Conservation (phyloP, 2,329 filamentous ascomycete species). For the Trichophyton mentagrophytes region DNA sequence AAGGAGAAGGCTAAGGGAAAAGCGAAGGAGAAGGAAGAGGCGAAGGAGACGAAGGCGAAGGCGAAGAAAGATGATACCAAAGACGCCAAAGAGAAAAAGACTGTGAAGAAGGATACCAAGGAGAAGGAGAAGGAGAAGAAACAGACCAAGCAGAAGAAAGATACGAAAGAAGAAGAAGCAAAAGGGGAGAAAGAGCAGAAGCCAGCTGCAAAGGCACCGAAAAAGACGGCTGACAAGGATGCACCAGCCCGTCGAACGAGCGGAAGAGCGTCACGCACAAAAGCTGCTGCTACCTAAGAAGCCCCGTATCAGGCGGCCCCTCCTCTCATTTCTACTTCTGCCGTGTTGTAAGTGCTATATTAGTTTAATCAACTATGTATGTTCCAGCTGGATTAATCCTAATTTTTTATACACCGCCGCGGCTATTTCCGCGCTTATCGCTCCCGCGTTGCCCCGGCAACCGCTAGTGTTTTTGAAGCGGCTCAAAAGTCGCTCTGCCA, state of each 20-base stretch:
- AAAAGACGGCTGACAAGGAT: background rate
- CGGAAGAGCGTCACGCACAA: background rate
- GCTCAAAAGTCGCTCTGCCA: background rate
- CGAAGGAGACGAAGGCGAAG: conserved; percentile 14
- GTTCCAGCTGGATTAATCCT: background rate
- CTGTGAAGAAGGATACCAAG: background rate
- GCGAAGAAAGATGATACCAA: conserved; percentile 8
- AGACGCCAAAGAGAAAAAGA: background rate
- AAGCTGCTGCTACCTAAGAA: background rate
- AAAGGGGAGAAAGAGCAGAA: conserved; percentile 8
- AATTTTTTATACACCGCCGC: background rate
- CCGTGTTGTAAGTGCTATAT: background rate
- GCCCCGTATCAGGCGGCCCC: background rate
- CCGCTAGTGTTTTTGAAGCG: background rate
- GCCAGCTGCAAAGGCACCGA: conserved; percentile 13
- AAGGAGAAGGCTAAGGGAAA: conserved; percentile 13
- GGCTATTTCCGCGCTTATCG: background rate
- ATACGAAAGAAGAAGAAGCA: conserved; percentile 14
- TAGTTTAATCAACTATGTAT: background rate
- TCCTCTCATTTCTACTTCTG: background rate
- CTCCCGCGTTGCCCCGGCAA: background rate
- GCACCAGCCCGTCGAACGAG: background rate
- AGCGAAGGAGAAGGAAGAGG: conserved; percentile 6
- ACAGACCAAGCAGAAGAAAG: conserved; percentile 6
- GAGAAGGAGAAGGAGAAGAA: background rate